Percentiles rank a stretch among this genome's conserved stretches.
These are phyloP conservation scores for Penicillium goetzii DNA, from an alignment of 495 filamentous ascomycete genomes.

Conservation along the genomic window DNA sequence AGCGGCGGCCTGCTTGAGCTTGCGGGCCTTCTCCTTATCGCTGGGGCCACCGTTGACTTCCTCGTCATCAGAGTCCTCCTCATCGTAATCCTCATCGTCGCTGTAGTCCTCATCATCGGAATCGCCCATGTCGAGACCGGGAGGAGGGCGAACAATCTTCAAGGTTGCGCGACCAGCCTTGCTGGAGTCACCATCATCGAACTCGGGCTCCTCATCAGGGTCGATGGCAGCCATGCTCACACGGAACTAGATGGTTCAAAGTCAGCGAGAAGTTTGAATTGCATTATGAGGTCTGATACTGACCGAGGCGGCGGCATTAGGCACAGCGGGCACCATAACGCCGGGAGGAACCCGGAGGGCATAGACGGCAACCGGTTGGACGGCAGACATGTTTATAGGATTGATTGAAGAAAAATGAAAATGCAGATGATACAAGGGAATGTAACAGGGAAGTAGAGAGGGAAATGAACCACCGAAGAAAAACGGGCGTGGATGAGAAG, in stretches of 20 bases:
- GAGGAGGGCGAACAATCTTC: slow-evolving; percentile 77
- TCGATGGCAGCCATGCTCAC: slow-evolving; percentile 99
- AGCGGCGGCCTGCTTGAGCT: slow-evolving; percentile 69
- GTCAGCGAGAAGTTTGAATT: slow-evolving; percentile 21
- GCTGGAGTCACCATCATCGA: slow-evolving; percentile 63
- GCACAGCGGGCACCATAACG: slow-evolving; percentile 70
- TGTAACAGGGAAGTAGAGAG: slow-evolving; percentile 19
- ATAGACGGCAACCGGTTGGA: slow-evolving; percentile 82
- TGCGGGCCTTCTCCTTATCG: slow-evolving; percentile 85
- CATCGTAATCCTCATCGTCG: slow-evolving; percentile 56
- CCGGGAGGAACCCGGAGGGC: slow-evolving; percentile 85
- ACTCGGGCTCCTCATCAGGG: slow-evolving; percentile 73
- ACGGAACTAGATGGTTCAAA: slow-evolving; percentile 65
- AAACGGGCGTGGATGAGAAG: slow-evolving; percentile 33
- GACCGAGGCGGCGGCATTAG: slow-evolving; percentile 81
- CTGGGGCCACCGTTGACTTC: slow-evolving; percentile 86
- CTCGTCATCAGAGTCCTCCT: slow-evolving; percentile 66
- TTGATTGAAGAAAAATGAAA: slow-evolving; percentile 17
- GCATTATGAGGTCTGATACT: slow-evolving; percentile 44
- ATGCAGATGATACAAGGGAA: slow-evolving; percentile 19
- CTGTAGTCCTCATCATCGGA: slow-evolving; percentile 64
- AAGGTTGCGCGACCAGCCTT: slow-evolving; percentile 76
- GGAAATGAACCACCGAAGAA: slow-evolving; percentile 33
- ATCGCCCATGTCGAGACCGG: slow-evolving; percentile 53
- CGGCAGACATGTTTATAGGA: slow-evolving; percentile 51